Evolutionary conservation across 192 early-diverging fungal genomes (phyloP).

Genomic region (Linnemannia schmuckeri): DNA sequence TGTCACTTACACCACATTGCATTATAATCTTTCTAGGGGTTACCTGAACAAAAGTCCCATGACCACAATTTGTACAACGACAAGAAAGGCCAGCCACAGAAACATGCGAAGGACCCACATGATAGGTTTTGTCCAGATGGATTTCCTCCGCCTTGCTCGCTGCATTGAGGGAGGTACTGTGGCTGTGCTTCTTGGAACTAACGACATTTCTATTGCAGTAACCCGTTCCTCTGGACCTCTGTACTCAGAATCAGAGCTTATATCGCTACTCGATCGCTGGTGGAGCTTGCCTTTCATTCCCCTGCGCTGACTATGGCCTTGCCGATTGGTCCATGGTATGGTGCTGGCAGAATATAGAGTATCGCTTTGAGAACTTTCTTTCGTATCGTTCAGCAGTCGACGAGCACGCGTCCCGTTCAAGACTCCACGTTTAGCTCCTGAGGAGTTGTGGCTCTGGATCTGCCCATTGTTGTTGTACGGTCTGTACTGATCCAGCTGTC

Average conservation of each 20-base stretch:
- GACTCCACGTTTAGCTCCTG: background rate
- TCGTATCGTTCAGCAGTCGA: background rate
- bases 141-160: background rate
- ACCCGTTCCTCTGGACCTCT: background rate
- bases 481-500: background rate
- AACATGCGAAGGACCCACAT: constrained; percentile 4
- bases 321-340: background rate
- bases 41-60: constrained; percentile 8
- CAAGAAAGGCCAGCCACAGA: background rate
- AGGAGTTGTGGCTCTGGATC: background rate
- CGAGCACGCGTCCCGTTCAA: background rate
- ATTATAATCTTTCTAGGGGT: too few relatives aligned
- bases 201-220: background rate
- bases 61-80: background rate
- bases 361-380: background rate
- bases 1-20: too few relatives aligned
- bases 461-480: background rate
- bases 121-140: background rate
- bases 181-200: background rate
- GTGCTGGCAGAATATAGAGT: background rate
- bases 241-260: constrained; percentile 5
- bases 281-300: background rate
- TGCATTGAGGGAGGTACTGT: background rate
- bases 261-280: background rate
- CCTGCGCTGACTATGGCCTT: background rate